Evolutionary conservation across 2,329 filamentous ascomycete species (phyloP).

Genomic region (Exophiala alcalophila): DNA sequence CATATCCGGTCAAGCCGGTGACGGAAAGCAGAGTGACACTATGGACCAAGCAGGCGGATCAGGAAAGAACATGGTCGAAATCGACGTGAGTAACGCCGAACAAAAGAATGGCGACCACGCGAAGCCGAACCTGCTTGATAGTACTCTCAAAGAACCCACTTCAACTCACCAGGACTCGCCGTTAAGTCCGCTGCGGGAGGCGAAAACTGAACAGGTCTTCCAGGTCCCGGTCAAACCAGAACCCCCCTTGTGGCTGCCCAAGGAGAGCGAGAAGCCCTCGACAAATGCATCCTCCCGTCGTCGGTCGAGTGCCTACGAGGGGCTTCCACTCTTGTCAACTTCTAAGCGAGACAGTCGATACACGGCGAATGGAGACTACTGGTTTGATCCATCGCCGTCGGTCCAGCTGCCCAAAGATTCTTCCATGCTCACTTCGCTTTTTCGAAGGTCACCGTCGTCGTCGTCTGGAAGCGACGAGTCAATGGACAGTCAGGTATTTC

Average conservation of each 20-base stretch:
- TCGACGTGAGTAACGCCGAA: too few species aligned
- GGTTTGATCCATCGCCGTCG: constrained; percentile 22
- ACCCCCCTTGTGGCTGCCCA: constrained; percentile 14
- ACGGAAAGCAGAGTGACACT: too few species aligned
- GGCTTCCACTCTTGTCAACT: constrained; percentile 1
- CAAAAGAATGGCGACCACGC: too few species aligned
- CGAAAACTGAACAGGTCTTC: neutral
- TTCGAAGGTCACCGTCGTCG: constrained; percentile 13
- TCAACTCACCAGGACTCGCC: neutral
- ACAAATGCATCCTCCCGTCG: constrained; percentile 8
- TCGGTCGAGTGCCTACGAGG: constrained; percentile 29
- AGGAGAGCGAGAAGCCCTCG: neutral
- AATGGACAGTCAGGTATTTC: constrained; percentile 2
- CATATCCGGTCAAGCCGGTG: too few species aligned
- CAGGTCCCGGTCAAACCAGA: constrained; percentile 2
- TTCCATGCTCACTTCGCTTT: constrained; percentile 4
- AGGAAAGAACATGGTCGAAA: too few species aligned
- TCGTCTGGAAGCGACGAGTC: constrained; percentile 17
- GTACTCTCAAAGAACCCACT: neutral
- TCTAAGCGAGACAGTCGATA: constrained; percentile 52
- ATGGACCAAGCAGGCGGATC: too few species aligned
- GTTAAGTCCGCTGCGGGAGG: neutral
- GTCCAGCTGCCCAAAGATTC: neutral
- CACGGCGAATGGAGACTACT: constrained; percentile 32
- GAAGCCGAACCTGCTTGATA: too few species aligned